Evolutionary conservation across 768 basidiomycete species (phyloP).

Genomic region (Collybia nuda): DNA sequence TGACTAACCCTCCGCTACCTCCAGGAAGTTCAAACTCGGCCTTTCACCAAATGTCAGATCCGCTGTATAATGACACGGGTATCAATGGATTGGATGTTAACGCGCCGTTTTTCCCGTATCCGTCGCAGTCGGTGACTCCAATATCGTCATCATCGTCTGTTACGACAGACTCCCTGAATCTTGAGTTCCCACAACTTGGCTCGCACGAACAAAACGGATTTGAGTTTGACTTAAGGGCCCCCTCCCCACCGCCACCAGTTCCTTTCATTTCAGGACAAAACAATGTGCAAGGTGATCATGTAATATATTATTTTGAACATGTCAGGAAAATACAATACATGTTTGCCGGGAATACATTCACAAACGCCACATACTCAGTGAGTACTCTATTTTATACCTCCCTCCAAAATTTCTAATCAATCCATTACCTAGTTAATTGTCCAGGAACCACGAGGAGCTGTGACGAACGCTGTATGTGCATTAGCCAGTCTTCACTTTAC

Average conservation of each 20-base stretch:
- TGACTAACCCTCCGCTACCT: constrained; percentile 13
- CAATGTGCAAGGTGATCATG: constrained; percentile 52
- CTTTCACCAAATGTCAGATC: constrained; percentile 34
- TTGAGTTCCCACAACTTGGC: constrained; percentile 32
- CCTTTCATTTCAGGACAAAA: constrained; percentile 34
- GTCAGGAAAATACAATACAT: constrained; percentile 67
- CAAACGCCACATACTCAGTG: constrained; percentile 67
- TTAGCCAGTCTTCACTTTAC: constrained; percentile 70
- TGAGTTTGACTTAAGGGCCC: constrained; percentile 27
- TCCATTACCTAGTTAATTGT: constrained; percentile 45
- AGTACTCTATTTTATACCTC: constrained; percentile 22
- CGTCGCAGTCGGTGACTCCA: constrained; percentile 23
- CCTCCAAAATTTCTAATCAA: constrained; percentile 7
- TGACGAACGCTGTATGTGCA: constrained; percentile 76
- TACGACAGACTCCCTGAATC: constrained; percentile 22
- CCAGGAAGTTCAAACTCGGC: constrained; percentile 36
- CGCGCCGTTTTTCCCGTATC: constrained; percentile 27
- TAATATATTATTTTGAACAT: constrained; percentile 75
- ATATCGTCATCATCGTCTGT: constrained; percentile 27
- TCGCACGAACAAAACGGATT: constrained; percentile 31
- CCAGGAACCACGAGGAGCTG: constrained; percentile 66
- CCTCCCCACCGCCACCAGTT: constrained; percentile 19
- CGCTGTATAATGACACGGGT: constrained; percentile 31
- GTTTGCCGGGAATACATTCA: constrained; percentile 61
- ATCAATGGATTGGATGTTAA: constrained; percentile 26